Base-by-base conservation (phyloP, 2,329 filamentous ascomycete species). In the Grosmannia huntii region DNA sequence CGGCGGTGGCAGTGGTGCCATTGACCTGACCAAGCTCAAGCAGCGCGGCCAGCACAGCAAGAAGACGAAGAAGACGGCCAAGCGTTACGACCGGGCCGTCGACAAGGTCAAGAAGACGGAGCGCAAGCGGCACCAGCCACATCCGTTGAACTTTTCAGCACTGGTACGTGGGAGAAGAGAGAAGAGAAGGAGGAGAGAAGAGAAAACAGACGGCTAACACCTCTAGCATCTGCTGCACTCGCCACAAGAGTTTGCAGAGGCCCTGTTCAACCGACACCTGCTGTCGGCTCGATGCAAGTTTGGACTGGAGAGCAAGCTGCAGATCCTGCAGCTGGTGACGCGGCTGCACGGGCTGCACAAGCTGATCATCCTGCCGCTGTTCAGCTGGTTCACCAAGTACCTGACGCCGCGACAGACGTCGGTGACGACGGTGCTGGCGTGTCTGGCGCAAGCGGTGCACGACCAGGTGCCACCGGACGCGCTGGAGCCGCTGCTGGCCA, bases 331-430 rank as follows among this genome's bases (percentile, higher is more conserved):
- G 68, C 80, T 99, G 0, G 88, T 97, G 10, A 95, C 90, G 23
- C 83, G 94, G 60, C 79, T 99, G 38, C 88, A 97, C 51, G 94
- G 94, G 64, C 76, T 97, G 62, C 94, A 99, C 75, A 90, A 95
- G 74, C 78, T 97, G 64, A 95, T 88, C 1, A 81, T 97, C 55
- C 85, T 96, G 62, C 83, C 87, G 10, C 82, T 99, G 31, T 99
- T 97, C 75, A 96, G 91, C 27, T 97, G 95, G 80, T 95, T 97
- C 70, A 85, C 92, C 71, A 96, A 95, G 72, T 90, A 85, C 71
- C 82, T 97, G 57, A 95, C 89, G 49, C 63, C 89, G 23, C 85
- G 86, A 60, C 94, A 96, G 74, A 86, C 87, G 33, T 90, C 84
- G 1, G 94, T 97, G 64, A 97, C 94, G 0, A 90, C 90, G 0